Evolutionary conservation across 75 land plant genomes (phyloP).

Genomic region (Larix kaempferi): DNA sequence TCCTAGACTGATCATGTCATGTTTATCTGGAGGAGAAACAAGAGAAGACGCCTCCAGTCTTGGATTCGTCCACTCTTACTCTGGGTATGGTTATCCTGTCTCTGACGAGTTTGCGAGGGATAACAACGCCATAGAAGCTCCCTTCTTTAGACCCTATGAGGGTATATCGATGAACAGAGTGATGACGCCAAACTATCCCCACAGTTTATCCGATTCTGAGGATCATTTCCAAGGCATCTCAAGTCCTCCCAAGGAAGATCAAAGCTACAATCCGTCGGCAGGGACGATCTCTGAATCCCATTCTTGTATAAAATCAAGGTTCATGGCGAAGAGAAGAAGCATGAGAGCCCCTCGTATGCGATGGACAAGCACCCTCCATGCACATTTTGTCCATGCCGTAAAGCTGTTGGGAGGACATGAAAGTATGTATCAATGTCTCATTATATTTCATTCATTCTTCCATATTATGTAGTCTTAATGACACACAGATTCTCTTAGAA

Average conservation of each 20-base stretch:
- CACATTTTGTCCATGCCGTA: conserved; percentile 66
- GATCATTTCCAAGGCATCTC: no score
- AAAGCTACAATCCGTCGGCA: not conserved
- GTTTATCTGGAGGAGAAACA: no score
- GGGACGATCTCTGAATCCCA: not conserved
- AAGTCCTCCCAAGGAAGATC: no score
- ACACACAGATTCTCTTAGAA: not conserved
- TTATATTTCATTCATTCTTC: not conserved
- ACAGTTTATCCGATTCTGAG: no score
- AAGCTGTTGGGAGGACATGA: conserved; percentile 74
- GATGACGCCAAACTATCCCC: not conserved
- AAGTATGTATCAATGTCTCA: conserved; percentile 26
- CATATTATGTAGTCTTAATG: not conserved
- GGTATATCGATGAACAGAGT: not conserved
- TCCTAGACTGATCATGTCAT: no score
- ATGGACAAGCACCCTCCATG: conserved; percentile 66
- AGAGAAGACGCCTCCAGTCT: no score
- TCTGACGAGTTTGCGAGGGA: no score
- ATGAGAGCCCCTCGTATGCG: conserved; percentile 62
- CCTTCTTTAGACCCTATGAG: no score
- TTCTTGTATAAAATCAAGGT: not conserved
- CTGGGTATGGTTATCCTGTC: no score
- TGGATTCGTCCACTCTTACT: no score
- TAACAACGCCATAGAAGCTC: no score
- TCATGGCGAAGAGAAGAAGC: conserved; percentile 32